These are phyloP conservation scores for Pseudozyma hubeiensis DNA, from an alignment of 1,284 basidiomycete species.

Conservation along the genomic window DNA sequence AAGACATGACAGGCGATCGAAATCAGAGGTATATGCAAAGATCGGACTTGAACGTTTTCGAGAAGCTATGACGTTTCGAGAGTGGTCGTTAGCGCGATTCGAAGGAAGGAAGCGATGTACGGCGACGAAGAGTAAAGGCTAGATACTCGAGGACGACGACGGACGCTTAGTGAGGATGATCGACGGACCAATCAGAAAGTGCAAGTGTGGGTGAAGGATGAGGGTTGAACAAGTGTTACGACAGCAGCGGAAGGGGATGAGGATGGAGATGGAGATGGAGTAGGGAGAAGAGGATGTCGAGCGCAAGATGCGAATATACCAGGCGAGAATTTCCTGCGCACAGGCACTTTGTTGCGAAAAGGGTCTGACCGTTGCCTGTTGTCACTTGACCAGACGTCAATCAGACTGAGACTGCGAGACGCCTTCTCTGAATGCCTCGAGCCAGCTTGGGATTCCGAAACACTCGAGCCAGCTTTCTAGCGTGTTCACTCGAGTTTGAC, in stretches of 20 bases:
- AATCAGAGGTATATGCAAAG: constrained; percentile 22
- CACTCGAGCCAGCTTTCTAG: no score
- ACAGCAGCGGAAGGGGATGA: constrained; percentile 20
- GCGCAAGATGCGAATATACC: constrained; percentile 6
- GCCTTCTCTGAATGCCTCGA: not conserved
- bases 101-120: constrained; percentile 16
- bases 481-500: not conserved
- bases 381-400: not conserved
- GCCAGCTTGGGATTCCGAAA: no score
- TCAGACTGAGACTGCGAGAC: not conserved
- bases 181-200: constrained; percentile 15
- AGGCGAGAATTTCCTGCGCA: constrained; percentile 11
- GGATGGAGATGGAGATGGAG: constrained; percentile 12
- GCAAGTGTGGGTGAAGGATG: constrained; percentile 4
- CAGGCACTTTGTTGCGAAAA: not conserved
- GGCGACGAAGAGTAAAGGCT: constrained; percentile 50
- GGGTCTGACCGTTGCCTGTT: constrained; percentile 1
- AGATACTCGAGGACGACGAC: constrained; percentile 45
- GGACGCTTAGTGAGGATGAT: constrained; percentile 18
- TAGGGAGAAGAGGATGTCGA: not conserved
- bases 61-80: constrained; percentile 4
- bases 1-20: constrained; percentile 43
- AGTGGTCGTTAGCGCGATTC: not conserved
- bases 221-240: not conserved
- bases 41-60: not conserved